A percentile compares a stretch with the other conserved stretches of the same genome.
phyloP scores from a whole-genome alignment of 2,329 filamentous ascomycete genomes.

The Xylariaceae sp. region DNA sequence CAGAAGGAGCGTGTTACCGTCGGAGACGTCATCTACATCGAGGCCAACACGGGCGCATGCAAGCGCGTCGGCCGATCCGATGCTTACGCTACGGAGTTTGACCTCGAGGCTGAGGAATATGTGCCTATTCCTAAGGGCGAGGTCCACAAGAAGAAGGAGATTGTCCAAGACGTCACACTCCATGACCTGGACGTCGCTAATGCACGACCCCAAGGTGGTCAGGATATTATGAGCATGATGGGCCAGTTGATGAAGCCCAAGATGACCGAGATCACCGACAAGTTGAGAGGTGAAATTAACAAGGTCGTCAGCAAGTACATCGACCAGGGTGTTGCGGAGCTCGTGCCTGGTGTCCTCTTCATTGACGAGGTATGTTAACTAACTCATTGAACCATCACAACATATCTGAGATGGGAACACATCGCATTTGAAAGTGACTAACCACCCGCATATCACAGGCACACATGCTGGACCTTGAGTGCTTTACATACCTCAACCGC shows the following conservation, averaged over 20 bases:
- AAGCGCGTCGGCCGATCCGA: constrained; percentile 95
- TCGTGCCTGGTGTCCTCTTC: constrained; percentile 96
- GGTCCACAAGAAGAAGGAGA: constrained; percentile 99
- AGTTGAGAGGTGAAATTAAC: constrained; percentile 92
- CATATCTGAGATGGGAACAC: neutral
- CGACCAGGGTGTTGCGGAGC: constrained; percentile 93
- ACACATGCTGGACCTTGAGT: constrained; percentile 99
- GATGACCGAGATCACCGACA: constrained; percentile 99
- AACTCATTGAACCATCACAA: no score
- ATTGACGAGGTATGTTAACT: constrained; percentile 77
- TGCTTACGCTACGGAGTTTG: constrained; percentile 96
- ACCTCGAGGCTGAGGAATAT: constrained; percentile 97
- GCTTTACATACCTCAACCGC: constrained; percentile 97
- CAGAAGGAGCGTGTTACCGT: constrained; percentile 96
- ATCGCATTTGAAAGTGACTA: constrained; percentile 10
- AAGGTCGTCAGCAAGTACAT: constrained; percentile 99
- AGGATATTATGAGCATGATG: constrained; percentile 99
- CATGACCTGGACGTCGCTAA: constrained; percentile 97
- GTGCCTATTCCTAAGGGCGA: constrained; percentile 98
- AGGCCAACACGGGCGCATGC: constrained; percentile 96
- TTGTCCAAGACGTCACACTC: constrained; percentile 95
- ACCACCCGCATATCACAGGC: constrained; percentile 52
- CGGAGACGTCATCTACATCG: constrained; percentile 97
- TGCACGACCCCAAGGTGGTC: constrained; percentile 87
- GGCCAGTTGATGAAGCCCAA: constrained; percentile 99